These are phyloP conservation scores for Aspergillus floridensis DNA, from an alignment of 2,329 filamentous ascomycete species.

Conservation along the genomic window DNA sequence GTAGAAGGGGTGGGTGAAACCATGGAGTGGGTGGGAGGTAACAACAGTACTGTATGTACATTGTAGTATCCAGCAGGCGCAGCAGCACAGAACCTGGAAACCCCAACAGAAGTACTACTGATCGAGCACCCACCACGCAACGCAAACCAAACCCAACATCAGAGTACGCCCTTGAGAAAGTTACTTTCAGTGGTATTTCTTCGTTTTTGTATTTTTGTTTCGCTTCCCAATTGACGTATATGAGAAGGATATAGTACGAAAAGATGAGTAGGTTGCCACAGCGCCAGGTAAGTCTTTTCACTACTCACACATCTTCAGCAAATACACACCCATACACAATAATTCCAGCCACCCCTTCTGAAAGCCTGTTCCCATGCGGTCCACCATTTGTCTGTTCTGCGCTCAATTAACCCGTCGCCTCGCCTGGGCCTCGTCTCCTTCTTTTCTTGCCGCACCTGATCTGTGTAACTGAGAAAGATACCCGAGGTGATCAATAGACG, in stretches of 20 bases:
- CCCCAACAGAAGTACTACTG: too few species aligned
- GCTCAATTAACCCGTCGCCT: slow-evolving; percentile 32
- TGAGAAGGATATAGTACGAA: slow-evolving; percentile 21
- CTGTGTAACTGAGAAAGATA: slow-evolving; percentile 35
- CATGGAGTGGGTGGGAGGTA: too few species aligned
- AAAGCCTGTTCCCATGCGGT: slow-evolving; percentile 29
- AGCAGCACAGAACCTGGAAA: too few species aligned
- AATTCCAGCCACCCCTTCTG: slow-evolving; percentile 25
- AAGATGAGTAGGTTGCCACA: slow-evolving; percentile 22
- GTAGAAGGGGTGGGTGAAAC: too few species aligned
- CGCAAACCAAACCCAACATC: too few species aligned
- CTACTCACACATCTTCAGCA: slow-evolving; percentile 20
- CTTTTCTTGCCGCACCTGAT: slow-evolving; percentile 34
- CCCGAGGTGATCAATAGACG: slow-evolving; percentile 41
- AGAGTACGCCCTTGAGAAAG: too few species aligned
- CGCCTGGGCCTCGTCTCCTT: slow-evolving; percentile 31
- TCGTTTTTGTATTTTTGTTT: slow-evolving; percentile 18
- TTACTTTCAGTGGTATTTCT: not conserved
- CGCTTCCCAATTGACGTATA: slow-evolving; percentile 23
- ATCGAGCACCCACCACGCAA: too few species aligned
- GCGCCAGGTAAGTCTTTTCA: slow-evolving; percentile 23
- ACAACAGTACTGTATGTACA: too few species aligned
- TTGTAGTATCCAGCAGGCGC: too few species aligned
- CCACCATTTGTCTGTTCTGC: slow-evolving; percentile 27
- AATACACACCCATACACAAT: slow-evolving; percentile 18